Percentiles rank a stretch among this genome's conserved stretches.
phyloP scores from a whole-genome alignment of 1,284 basidiomycete species.

The Sporisorium exsertum region DNA sequence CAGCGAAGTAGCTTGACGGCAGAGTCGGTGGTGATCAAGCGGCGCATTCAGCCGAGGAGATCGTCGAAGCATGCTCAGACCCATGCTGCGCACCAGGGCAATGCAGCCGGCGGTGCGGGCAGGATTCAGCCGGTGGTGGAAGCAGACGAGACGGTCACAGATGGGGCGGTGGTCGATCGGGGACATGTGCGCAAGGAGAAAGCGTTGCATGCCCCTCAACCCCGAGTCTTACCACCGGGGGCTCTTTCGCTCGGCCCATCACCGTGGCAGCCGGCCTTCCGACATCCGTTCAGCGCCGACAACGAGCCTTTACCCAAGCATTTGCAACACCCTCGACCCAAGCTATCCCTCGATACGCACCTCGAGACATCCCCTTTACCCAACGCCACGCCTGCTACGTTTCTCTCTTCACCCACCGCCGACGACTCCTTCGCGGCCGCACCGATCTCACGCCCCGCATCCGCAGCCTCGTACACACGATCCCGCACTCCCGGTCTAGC shows the following conservation, averaged over 20 bases:
- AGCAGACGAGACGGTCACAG: conserved; percentile 7
- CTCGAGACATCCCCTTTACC: background rate
- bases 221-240: conserved; percentile 14
- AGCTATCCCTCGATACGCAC: conserved; percentile 26
- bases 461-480: background rate
- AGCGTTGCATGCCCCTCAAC: background rate
- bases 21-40: conserved; percentile 1
- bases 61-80: conserved; percentile 8
- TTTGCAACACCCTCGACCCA: conserved; percentile 4
- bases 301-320: conserved; percentile 14
- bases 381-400: background rate
- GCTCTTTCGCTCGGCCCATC: conserved; percentile 28
- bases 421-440: background rate
- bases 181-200: background rate
- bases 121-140: conserved; percentile 13
- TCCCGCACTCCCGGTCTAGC: conserved; percentile 3
- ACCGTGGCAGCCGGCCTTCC: conserved; percentile 24
- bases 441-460: conserved; percentile 14
- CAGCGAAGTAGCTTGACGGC: background rate
- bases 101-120: background rate
- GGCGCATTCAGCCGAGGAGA: conserved; percentile 20
- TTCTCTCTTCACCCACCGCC: conserved; percentile 10
- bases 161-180: background rate
- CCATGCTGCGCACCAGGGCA: background rate
- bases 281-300: conserved; percentile 23